Evolutionary conservation across 345 rosid genomes (phyloP).

Genomic region (Anastatica hierochuntica): DNA sequence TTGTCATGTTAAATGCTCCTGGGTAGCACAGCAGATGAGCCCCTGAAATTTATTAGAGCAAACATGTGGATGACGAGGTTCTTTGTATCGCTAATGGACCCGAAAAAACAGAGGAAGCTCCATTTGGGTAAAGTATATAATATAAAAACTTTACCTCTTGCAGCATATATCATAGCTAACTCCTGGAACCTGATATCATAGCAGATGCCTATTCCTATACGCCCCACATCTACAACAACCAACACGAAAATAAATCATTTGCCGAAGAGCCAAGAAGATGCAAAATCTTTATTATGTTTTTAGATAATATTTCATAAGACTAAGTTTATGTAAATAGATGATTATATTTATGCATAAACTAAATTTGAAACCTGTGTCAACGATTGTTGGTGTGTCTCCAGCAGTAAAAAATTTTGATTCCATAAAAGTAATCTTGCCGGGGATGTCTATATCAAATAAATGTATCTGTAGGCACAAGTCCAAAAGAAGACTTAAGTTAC

Average conservation of each 20-base stretch:
- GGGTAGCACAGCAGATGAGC: slow-evolving; percentile 94
- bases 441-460: slow-evolving; percentile 92
- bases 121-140: slow-evolving; percentile 4
- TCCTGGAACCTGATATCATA: slow-evolving; percentile 85
- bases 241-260: background rate
- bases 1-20: slow-evolving; percentile 96
- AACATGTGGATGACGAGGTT: slow-evolving; percentile 8
- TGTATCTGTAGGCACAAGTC: slow-evolving; percentile 50
- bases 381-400: slow-evolving; percentile 81
- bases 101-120: background rate
- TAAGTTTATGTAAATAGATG: background rate
- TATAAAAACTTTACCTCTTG: slow-evolving; percentile 55
- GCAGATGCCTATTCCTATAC: slow-evolving; percentile 88
- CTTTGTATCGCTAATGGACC: too few relatives aligned
- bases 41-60: slow-evolving; percentile 38
- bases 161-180: slow-evolving; percentile 85
- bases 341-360: background rate
- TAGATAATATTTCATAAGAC: background rate
- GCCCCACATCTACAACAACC: slow-evolving; percentile 72
- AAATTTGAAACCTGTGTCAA: slow-evolving; percentile 59
- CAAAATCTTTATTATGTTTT: background rate
- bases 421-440: slow-evolving; percentile 87
- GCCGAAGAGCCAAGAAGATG: background rate
- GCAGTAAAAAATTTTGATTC: slow-evolving; percentile 84
- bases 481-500: background rate